phyloP scores from a whole-genome alignment of 1,139 yeast genomes.

The Taphrina confusa region DNA sequence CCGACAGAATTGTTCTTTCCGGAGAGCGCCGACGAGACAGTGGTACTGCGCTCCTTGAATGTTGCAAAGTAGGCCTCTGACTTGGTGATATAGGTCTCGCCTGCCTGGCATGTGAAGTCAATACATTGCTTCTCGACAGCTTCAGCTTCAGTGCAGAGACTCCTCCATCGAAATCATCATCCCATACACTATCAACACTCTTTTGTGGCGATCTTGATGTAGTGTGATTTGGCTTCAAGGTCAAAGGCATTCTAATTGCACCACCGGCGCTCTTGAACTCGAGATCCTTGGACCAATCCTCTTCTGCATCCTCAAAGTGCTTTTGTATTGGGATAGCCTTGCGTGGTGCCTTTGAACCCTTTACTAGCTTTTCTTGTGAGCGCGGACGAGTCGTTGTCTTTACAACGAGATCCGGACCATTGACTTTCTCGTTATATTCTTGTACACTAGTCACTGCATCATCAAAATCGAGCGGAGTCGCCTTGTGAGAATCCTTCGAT shows the following conservation, averaged over 20 bases:
- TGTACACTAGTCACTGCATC: slow-evolving; percentile 46
- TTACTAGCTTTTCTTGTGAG: not conserved
- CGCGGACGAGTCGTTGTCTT: not conserved
- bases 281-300: slow-evolving; percentile 21
- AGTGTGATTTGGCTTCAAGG: not conserved
- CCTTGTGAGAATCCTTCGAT: not conserved
- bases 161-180: slow-evolving; percentile 37
- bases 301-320: slow-evolving; percentile 11
- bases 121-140: not conserved
- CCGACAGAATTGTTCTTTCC: not conserved
- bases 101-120: not conserved
- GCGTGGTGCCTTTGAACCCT: no score
- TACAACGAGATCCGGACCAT: slow-evolving; percentile 15
- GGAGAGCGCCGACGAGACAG: slow-evolving; percentile 13
- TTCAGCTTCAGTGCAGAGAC: not conserved
- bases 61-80: not conserved
- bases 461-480: slow-evolving; percentile 41
- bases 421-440: slow-evolving; percentile 43
- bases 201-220: not conserved
- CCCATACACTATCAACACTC: slow-evolving; percentile 37
- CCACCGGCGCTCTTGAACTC: not conserved
- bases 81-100: not conserved
- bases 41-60: not conserved
- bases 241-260: not conserved
- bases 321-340: slow-evolving; percentile 4